A percentile compares a stretch with the other conserved stretches of the same genome.
phyloP scores from a whole-genome alignment of 139 green algal species.

The Chlamydomonas incerta region DNA sequence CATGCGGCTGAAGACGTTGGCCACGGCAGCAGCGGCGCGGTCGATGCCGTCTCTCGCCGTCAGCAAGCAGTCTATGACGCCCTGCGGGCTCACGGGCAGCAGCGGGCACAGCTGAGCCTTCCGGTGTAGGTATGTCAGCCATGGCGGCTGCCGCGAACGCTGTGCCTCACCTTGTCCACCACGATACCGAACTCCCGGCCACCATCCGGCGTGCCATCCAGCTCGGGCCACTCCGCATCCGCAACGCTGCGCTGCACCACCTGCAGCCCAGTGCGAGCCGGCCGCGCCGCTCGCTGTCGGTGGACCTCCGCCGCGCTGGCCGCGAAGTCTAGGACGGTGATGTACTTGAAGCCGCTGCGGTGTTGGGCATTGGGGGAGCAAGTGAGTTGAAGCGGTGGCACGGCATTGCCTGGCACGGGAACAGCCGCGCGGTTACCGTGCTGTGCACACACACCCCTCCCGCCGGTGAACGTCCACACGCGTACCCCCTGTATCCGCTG shows the following conservation, averaged over 20 bases:
- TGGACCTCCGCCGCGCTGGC: not conserved
- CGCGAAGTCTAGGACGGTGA: not conserved
- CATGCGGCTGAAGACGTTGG: constrained; percentile 12
- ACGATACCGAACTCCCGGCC: constrained; percentile 5
- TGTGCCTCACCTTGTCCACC: constrained; percentile 24
- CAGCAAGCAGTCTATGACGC: constrained; percentile 38
- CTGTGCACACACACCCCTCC: too few relatives aligned
- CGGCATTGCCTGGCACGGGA: too few relatives aligned
- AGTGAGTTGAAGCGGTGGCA: too few relatives aligned
- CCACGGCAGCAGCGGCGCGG: constrained; percentile 13
- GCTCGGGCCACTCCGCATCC: constrained; percentile 21
- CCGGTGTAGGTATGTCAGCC: too few relatives aligned
- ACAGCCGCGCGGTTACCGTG: too few relatives aligned
- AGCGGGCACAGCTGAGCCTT: too few relatives aligned
- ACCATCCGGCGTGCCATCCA: not conserved
- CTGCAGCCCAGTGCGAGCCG: not conserved
- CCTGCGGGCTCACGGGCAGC: not conserved
- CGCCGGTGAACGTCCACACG: too few relatives aligned
- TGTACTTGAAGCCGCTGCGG: not conserved
- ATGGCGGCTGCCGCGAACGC: not conserved
- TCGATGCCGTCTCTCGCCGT: not conserved
- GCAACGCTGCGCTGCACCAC: constrained; percentile 3
- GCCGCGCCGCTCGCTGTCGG: not conserved
- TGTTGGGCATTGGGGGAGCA: not conserved
- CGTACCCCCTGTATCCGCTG: too few relatives aligned